These are phyloP conservation scores for Cladosporium austrohemisphaericum DNA, from an alignment of 2,329 filamentous ascomycete genomes.

Conservation along the genomic window DNA sequence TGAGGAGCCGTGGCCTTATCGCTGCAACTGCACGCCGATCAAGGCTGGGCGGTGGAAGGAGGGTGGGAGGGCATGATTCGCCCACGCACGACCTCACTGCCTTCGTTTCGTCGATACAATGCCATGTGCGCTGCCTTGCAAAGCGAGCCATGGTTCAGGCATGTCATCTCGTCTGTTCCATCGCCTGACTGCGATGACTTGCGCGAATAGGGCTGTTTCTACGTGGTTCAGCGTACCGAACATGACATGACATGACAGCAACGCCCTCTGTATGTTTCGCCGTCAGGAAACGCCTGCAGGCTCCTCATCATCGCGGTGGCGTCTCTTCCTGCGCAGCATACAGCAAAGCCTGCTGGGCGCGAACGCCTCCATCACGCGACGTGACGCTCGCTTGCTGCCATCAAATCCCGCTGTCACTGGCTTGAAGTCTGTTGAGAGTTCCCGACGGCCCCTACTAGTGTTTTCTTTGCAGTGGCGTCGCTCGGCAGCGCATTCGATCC, in stretches of 20 bases:
- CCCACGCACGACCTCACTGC: neutral
- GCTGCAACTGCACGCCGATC: conserved; percentile 10
- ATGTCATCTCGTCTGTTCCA: neutral
- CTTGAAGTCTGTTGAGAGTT: conserved; percentile 11
- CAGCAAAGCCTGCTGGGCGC: neutral
- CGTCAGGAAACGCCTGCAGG: neutral
- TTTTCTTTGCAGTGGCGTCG: too few species aligned
- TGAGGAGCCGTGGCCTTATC: conserved; percentile 8
- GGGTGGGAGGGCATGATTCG: neutral
- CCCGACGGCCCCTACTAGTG: too few species aligned
- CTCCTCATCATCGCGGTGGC: neutral
- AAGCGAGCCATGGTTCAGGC: neutral
- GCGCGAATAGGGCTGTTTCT: too few species aligned
- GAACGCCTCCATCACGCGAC: conserved; percentile 2
- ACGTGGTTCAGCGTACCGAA: too few species aligned
- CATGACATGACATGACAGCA: too few species aligned
- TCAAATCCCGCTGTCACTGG: neutral
- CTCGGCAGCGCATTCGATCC: conserved; percentile 4
- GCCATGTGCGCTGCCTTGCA: too few species aligned
- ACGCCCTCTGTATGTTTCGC: conserved; percentile 12
- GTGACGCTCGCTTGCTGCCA: neutral
- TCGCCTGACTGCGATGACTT: too few species aligned
- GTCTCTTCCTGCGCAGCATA: neutral
- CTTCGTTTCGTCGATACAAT: neutral
- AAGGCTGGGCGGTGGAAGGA: conserved; percentile 3